Conservation (phyloP, 805 yeast species). For the Candida ulmi region DNA sequence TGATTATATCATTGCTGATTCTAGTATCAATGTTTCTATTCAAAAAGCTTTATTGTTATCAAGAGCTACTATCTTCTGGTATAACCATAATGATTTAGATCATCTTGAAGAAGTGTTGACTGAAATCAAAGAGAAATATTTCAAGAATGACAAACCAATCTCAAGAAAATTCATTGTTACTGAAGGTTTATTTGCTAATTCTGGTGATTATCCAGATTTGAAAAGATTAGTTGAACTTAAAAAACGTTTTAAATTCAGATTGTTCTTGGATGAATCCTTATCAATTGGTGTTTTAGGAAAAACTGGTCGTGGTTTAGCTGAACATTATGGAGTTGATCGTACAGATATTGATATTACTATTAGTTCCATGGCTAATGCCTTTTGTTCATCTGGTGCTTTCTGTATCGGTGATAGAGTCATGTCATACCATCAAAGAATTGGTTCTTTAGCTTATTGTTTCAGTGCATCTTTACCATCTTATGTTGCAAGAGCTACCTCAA, state of each 20-base stretch:
- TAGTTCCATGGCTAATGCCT: conserved; percentile 77
- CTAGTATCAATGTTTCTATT: conserved; percentile 64
- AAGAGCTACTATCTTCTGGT: conserved; percentile 70
- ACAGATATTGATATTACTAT: conserved; percentile 69
- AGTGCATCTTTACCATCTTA: conserved; percentile 95
- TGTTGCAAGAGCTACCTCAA: conserved; percentile 62
- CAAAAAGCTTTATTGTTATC: conserved; percentile 87
- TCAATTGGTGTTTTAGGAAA: conserved; percentile 84
- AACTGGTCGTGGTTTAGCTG: conserved; percentile 82
- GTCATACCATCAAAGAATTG: conserved; percentile 89
- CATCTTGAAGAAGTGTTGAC: conserved; percentile 67
- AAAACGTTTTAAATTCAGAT: conserved; percentile 74
- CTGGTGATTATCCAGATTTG: conserved; percentile 76
- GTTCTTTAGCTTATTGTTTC: conserved; percentile 85
- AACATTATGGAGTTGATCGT: conserved; percentile 64
- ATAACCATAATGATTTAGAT: conserved; percentile 82
- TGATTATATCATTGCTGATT: conserved; percentile 84
- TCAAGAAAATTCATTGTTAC: conserved; percentile 88
- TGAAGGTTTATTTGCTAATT: conserved; percentile 79
- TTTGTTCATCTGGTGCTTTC: conserved; percentile 89
- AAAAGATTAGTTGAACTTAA: conserved; percentile 67
- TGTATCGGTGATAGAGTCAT: conserved; percentile 81
- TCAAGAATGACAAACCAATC: conserved; percentile 52
- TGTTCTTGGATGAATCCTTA: conserved; percentile 81
- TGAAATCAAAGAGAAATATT: conserved; percentile 29